A percentile compares a stretch with the other conserved stretches of the same genome.
These are phyloP conservation scores for Aspergillus phoenicis DNA, from an alignment of 2,329 filamentous ascomycete genomes.

Conservation along the genomic window DNA sequence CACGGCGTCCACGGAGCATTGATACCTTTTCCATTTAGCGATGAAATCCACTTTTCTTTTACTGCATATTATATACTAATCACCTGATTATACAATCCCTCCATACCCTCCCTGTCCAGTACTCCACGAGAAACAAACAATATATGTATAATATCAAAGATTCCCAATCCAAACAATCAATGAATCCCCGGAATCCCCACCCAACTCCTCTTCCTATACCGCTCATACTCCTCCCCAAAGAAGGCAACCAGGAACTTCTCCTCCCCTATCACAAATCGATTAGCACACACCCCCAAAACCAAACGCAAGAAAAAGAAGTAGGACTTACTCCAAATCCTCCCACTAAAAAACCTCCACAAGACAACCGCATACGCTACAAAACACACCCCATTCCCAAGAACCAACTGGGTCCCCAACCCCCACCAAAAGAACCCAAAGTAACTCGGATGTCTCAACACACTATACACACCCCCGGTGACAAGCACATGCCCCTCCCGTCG, in stretches of 20 bases:
- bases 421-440: constrained; percentile 99
- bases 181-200: constrained; percentile 80
- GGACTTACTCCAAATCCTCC: constrained; percentile 67
- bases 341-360: constrained; percentile 82
- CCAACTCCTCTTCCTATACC: constrained; percentile 70
- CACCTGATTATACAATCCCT: neutral
- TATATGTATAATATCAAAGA: neutral
- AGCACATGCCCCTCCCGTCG: constrained; percentile 72
- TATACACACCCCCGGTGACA: constrained; percentile 83
- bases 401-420: constrained; percentile 90
- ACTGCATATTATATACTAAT: constrained; percentile 2
- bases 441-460: constrained; percentile 75
- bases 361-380: constrained; percentile 72
- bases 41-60: neutral
- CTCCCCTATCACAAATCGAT: constrained; percentile 58
- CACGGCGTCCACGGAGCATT: constrained; percentile 17
- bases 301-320: neutral
- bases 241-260: constrained; percentile 77
- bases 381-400: constrained; percentile 82
- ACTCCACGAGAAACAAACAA: neutral
- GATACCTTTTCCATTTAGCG: constrained; percentile 17
- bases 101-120: neutral
- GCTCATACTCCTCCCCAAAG: constrained; percentile 79
- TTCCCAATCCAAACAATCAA: constrained; percentile 23
- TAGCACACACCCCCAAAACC: constrained; percentile 9